Conservation (phyloP, 192 early-diverging fungal genomes). For the Entrophospora sp. region DNA sequence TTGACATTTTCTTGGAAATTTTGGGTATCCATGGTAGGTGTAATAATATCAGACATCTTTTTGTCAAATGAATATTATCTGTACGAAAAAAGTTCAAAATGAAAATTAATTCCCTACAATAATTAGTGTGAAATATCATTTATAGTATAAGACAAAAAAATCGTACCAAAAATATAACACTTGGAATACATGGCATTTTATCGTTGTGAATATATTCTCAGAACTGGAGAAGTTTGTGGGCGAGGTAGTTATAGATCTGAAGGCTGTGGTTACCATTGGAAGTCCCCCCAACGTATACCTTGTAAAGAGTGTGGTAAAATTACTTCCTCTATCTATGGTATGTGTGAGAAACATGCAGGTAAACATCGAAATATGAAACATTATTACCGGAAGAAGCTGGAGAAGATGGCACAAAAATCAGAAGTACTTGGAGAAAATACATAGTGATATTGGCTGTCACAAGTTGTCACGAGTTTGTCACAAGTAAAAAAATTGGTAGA, state of each 20-base stretch:
- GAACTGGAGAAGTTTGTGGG: conserved; percentile 8
- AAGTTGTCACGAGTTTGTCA: too few relatives aligned
- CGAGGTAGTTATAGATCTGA: conserved; percentile 9
- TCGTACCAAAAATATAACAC: conserved; percentile 1
- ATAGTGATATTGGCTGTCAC: too few relatives aligned
- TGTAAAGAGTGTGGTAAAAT: conserved; percentile 18
- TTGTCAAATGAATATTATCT: conserved; percentile 11
- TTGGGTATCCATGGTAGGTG: conserved; percentile 2
- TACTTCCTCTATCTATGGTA: conserved; percentile 8
- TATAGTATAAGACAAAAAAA: conserved; percentile 6
- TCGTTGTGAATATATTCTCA: conserved; percentile 12
- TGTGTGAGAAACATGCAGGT: background rate
- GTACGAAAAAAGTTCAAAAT: conserved; percentile 12
- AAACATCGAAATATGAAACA: conserved; percentile 10
- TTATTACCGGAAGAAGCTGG: background rate
- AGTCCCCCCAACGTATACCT: background rate
- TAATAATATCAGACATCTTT: conserved; percentile 6
- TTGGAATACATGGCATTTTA: background rate
- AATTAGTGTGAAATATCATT: conserved; percentile 2
- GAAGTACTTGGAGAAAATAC: too few relatives aligned
- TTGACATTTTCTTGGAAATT: background rate
- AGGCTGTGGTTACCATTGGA: conserved; percentile 17
- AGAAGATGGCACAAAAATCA: too few relatives aligned
- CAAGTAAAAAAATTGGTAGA: too few relatives aligned
- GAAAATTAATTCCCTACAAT: conserved; percentile 10